Conservation (phyloP, 1,284 basidiomycete species). For the Mycosarcoma maydis region DNA sequence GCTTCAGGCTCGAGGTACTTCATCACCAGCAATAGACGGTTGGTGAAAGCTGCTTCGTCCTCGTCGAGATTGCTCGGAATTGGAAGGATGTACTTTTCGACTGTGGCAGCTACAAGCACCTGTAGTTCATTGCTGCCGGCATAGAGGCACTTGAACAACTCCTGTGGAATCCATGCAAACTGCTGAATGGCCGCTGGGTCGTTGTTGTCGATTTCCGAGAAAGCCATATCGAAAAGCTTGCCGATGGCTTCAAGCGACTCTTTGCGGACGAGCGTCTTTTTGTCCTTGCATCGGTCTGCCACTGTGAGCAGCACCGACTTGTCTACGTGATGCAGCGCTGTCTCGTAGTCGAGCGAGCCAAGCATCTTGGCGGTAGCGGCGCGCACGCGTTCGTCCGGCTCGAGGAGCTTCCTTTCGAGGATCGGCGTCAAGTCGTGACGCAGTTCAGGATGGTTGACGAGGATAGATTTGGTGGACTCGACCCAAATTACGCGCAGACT, state of each 20-base stretch:
- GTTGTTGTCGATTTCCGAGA: conserved; percentile 88
- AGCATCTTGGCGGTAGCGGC: conserved; percentile 84
- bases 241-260: conserved; percentile 83
- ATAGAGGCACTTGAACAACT: conserved; percentile 72
- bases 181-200: conserved; percentile 79
- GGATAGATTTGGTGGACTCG: conserved; percentile 72
- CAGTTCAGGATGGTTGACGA: conserved; percentile 75
- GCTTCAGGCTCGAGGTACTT: conserved; percentile 72
- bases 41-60: conserved; percentile 83
- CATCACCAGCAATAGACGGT: conserved; percentile 81
- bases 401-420: conserved; percentile 67
- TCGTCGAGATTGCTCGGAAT: conserved; percentile 78
- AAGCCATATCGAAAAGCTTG: conserved; percentile 82
- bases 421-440: conserved; percentile 69
- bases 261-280: conserved; percentile 82
- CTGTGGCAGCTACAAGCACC: conserved; percentile 68
- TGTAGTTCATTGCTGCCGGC: conserved; percentile 70
- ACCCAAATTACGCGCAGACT: conserved; percentile 82
- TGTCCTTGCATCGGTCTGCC: conserved; percentile 81
- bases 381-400: conserved; percentile 91
- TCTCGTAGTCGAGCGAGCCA: conserved; percentile 87
- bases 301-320: conserved; percentile 75
- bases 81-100: conserved; percentile 82
- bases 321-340: conserved; percentile 82
- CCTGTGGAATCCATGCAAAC: conserved; percentile 92